Base-by-base conservation (phyloP, 176 grass and related monocot species). In the Otatea glauca region DNA sequence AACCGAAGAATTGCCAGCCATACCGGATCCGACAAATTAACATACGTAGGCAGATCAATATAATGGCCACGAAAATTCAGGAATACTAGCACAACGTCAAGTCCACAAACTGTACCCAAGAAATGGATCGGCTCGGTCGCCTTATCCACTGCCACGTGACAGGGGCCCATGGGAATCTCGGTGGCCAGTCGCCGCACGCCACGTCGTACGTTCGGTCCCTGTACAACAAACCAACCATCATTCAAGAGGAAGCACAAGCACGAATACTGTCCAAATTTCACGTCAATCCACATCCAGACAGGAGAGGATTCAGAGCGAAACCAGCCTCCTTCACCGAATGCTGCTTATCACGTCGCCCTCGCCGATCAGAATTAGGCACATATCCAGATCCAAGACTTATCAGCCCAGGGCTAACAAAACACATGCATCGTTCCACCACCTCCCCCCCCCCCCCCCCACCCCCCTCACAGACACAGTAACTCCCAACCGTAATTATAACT, bases 91-190 rank as follows among this genome's bases (percentile, higher is more conserved):
- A n/a, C 72, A 58, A 24, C 83, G 51, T 47, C 74, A 9, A 16
- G 45, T 16, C 56, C 66, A 49, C 34, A 54, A 15, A 17, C 37
- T 21, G 11, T 9, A 55, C 54, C 21, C 13, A 17, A 55, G 21
- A 37, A 37, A n/a, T 16, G 34, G 76, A 21, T 58, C 50, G 50
- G 80, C 15, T 43, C 41, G 24, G 6, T 20, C 0, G 0, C 73
- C 88, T 90, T 90, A 90, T 90, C 88, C 84, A 48, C 8, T 61
- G 84, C 73, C 79, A 83, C 84, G 88, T 90, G 88, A 79, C 17
- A 7, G 5, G 79, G 79, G 72, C 72, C 88, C 74, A 43, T 6
- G 38, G 27, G 74, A 86, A 90, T 90, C 88, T 20, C 48, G 38
- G 58, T 74, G 23, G 29, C 88, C 84, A 90, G 5, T 83, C 58